Evolutionary conservation across 2,329 filamentous ascomycete genomes (phyloP).

Genomic region (Fusarium euwallaceae): DNA sequence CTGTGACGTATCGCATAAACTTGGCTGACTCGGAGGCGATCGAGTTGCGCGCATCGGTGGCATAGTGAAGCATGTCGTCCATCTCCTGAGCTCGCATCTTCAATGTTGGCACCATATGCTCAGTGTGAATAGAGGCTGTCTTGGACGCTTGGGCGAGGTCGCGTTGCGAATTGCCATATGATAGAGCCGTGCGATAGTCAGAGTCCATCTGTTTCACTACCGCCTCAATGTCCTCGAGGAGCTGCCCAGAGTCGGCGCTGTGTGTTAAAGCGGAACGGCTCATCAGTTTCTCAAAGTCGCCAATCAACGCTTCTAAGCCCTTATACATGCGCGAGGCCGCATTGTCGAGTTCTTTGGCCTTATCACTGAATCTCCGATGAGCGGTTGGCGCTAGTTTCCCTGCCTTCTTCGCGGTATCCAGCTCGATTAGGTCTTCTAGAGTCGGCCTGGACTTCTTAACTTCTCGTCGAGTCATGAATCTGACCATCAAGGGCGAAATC

Average conservation of each 20-base stretch:
- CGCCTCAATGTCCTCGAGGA: constrained; percentile 88
- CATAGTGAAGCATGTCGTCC: constrained; percentile 70
- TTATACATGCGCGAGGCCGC: constrained; percentile 70
- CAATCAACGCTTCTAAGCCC: constrained; percentile 72
- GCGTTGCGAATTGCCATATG: constrained; percentile 73
- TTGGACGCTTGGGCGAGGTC: constrained; percentile 73
- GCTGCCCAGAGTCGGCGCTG: constrained; percentile 72
- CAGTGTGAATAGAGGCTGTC: constrained; percentile 73
- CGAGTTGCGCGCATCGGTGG: constrained; percentile 75
- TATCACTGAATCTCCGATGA: constrained; percentile 70
- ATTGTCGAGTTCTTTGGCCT: constrained; percentile 72
- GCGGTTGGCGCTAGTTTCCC: constrained; percentile 73
- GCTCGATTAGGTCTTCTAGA: constrained; percentile 81
- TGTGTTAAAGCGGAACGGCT: constrained; percentile 68
- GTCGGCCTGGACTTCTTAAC: constrained; percentile 65
- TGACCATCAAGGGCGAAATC: constrained; percentile 75
- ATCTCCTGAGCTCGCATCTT: constrained; percentile 70
- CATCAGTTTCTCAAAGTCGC: constrained; percentile 72
- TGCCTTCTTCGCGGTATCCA: constrained; percentile 78
- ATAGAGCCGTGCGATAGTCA: constrained; percentile 83
- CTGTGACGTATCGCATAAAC: constrained; percentile 86
- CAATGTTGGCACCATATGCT: constrained; percentile 70
- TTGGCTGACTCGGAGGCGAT: constrained; percentile 74
- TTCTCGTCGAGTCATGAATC: constrained; percentile 70
- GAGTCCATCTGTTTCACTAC: constrained; percentile 88